phyloP scores from a whole-genome alignment of 23 red algal genomes.

The Cyanidium caldarium region DNA sequence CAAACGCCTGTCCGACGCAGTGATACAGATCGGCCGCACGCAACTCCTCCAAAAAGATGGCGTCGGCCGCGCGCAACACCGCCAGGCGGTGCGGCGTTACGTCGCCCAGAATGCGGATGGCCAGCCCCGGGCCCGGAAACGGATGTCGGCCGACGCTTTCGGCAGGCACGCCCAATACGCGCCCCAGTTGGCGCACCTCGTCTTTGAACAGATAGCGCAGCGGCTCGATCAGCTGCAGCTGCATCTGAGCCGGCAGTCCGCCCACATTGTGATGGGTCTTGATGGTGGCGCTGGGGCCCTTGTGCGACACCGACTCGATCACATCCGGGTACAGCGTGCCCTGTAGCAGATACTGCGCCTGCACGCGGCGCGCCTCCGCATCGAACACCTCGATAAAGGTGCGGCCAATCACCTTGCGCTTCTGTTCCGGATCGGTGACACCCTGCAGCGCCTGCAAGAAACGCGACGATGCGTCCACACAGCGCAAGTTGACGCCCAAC shows the following conservation, averaged over 20 bases:
- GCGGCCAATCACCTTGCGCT: slow-evolving; percentile 87
- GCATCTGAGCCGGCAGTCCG: slow-evolving; percentile 71
- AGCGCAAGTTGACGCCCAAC: slow-evolving; percentile 45
- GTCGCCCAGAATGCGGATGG: slow-evolving; percentile 87
- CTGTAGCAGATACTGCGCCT: slow-evolving; percentile 70
- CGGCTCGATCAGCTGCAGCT: slow-evolving; percentile 81
- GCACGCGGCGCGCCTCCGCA: slow-evolving; percentile 30
- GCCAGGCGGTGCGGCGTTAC: slow-evolving; percentile 37
- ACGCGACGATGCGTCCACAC: slow-evolving; percentile 38
- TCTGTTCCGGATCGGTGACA: slow-evolving; percentile 74
- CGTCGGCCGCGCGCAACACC: slow-evolving; percentile 63
- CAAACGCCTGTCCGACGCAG: slow-evolving; percentile 87
- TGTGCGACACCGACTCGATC: slow-evolving; percentile 80
- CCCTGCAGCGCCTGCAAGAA: slow-evolving; percentile 49
- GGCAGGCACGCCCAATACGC: slow-evolving; percentile 51
- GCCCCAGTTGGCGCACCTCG: slow-evolving; percentile 63
- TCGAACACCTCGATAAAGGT: slow-evolving; percentile 91
- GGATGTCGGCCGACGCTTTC: slow-evolving; percentile 76
- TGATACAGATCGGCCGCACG: slow-evolving; percentile 47
- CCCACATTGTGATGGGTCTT: slow-evolving; percentile 99
- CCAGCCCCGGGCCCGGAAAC: slow-evolving; percentile 92
- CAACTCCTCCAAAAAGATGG: slow-evolving; percentile 72
- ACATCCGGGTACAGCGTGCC: slow-evolving; percentile 97
- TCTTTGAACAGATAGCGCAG: slow-evolving; percentile 94
- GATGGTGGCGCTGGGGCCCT: slow-evolving; percentile 87